Base-by-base conservation (phyloP, 2,329 filamentous ascomycete species). In the Xylaria sp. region DNA sequence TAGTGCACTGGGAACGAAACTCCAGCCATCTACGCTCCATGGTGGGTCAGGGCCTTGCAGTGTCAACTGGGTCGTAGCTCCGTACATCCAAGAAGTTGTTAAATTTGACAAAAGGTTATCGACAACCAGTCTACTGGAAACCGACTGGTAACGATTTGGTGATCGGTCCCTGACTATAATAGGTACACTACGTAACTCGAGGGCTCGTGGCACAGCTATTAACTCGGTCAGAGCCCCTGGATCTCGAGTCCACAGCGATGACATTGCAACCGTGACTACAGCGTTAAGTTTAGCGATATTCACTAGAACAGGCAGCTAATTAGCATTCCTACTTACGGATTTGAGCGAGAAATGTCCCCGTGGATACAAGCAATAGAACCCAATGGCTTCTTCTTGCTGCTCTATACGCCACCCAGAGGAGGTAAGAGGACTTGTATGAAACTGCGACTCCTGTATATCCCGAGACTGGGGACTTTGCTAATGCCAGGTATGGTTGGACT, bases 21-120 rank as follows among this genome's bases (percentile, higher is more conserved):
- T 65, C 64, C 64, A 67, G 3, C 62, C 59, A 11, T 57, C 38
- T 37, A 46, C 54, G 33, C 64, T 67, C 64, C 64, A 64, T 10
- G 64, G n/a, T 1, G 62, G 62, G 10, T 61, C 56, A 3, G 62
- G 51, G 10, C 64, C 64, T 21, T 63, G 54, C 4, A 65, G 13
- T 9, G 62, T 54, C 2, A 62, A 35, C 47, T 67, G 64, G 4
- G 57, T 54, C 3, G 59, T 49, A 0, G 58, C 64, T 11, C 64
- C 64, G 19, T 63, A 67, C 31, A 67, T 62, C 64, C 64, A 67
- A 11, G 64, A 67, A 17, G 64, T 60, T 23, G 37, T 44, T n/a
- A 63, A 40, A 27, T 65, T n/a, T n/a, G n/a, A n/a, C n/a, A n/a
- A n/a, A n/a, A n/a, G n/a, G n/a, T n/a, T n/a, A n/a, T n/a, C n/a